Percentiles rank a stretch among this genome's conserved stretches.
These are phyloP conservation scores for Paraleonurus japonicus DNA, from an alignment of 257 asterid species.

Conservation along the genomic window DNA sequence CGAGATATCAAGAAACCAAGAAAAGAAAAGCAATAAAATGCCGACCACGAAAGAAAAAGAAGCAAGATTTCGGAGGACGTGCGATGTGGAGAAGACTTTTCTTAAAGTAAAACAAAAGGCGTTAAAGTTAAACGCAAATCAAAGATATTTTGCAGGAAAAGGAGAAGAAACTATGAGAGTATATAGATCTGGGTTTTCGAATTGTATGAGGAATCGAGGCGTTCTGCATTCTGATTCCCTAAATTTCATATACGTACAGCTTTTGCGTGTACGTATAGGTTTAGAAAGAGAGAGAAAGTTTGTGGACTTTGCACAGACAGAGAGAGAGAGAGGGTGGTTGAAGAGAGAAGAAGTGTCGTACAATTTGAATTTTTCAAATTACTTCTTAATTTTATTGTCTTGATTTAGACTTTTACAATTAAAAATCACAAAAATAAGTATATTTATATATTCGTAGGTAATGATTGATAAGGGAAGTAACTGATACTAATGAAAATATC, in stretches of 20 bases:
- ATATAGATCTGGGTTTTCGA: slow-evolving; percentile 22
- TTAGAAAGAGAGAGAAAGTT: slow-evolving; percentile 25
- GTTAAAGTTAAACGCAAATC: slow-evolving; percentile 5
- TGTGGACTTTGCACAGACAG: slow-evolving; percentile 25
- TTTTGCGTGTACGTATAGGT: slow-evolving; percentile 19
- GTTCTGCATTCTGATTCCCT: not conserved
- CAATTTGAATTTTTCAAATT: slow-evolving; percentile 7
- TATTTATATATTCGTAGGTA: not conserved
- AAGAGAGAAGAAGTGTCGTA: not conserved
- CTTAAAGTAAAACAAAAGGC: slow-evolving; percentile 2
- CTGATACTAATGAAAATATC: slow-evolving; percentile 19
- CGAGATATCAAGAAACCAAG: slow-evolving; percentile 19
- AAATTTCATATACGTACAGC: not conserved
- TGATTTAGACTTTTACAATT: slow-evolving; percentile 25
- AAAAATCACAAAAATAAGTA: slow-evolving; percentile 11
- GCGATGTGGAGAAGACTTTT: not conserved
- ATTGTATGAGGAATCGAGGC: slow-evolving; percentile 15
- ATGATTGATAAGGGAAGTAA: slow-evolving; percentile 29
- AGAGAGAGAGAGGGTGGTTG: slow-evolving; percentile 18
- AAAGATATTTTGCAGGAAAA: slow-evolving; percentile 1
- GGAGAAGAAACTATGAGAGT: slow-evolving; percentile 6
- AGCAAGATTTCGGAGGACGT: not conserved
- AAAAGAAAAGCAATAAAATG: not conserved
- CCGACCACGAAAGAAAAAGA: not conserved
- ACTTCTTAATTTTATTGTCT: not conserved